Conservation (phyloP, 1,139 yeast genomes). For the Diutina scorzettiae region DNA sequence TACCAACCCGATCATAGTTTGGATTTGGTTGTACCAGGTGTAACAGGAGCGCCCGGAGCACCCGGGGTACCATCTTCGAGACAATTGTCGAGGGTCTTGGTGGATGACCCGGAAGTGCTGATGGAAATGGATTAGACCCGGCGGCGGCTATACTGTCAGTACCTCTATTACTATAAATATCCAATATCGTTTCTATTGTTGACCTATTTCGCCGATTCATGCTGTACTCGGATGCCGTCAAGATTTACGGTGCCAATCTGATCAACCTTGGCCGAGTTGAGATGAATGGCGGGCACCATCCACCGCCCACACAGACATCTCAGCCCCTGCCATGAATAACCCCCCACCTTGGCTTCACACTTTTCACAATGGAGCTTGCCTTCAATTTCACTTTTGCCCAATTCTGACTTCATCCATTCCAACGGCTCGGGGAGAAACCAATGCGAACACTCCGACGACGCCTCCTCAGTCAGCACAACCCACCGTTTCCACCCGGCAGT, state of each 20-base stretch:
- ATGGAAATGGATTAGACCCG: slow-evolving; percentile 5
- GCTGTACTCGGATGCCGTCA: background rate
- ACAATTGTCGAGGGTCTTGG: background rate
- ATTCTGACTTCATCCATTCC: slow-evolving; percentile 79
- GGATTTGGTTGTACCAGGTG: slow-evolving; percentile 1
- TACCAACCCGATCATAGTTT: slow-evolving; percentile 43
- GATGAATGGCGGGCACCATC: slow-evolving; percentile 87
- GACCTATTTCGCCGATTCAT: too few relatives aligned
- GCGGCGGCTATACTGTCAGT: too few relatives aligned
- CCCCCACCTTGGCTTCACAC: slow-evolving; percentile 76
- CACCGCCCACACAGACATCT: slow-evolving; percentile 92
- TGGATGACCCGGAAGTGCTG: slow-evolving; percentile 3
- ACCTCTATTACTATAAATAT: too few relatives aligned
- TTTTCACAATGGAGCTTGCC: slow-evolving; percentile 82
- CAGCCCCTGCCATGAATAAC: slow-evolving; percentile 90
- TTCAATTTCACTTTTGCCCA: slow-evolving; percentile 59
- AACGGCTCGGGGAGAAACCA: slow-evolving; percentile 71
- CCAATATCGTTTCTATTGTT: too few relatives aligned
- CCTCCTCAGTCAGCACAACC: slow-evolving; percentile 42
- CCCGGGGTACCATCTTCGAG: background rate
- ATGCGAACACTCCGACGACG: slow-evolving; percentile 63
- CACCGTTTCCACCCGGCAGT: slow-evolving; percentile 50
- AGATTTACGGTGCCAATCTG: slow-evolving; percentile 23
- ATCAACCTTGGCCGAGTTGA: slow-evolving; percentile 75
- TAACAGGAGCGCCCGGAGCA: background rate